A percentile compares a stretch with the other conserved stretches of the same genome.
phyloP scores from a whole-genome alignment of 2,329 filamentous ascomycete species.

The Neoarthrinium moseri region DNA sequence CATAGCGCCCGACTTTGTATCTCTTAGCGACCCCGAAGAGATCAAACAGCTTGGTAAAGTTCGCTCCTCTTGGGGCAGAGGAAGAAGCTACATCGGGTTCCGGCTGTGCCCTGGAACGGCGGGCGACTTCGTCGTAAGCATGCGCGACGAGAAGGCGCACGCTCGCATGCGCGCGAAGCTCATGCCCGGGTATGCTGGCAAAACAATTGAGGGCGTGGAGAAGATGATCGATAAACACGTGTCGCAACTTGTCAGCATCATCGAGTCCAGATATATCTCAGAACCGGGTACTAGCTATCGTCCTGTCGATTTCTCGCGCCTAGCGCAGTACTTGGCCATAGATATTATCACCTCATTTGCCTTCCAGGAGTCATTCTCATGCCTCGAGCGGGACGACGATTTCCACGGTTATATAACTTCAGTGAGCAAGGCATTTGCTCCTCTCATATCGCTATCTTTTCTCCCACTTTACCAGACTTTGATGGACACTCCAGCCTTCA shows the following conservation, averaged over 20 bases:
- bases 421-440: background rate
- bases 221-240: slow-evolving; percentile 47
- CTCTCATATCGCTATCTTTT: background rate
- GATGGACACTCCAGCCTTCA: background rate
- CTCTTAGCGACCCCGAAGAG: background rate
- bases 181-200: slow-evolving; percentile 43
- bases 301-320: slow-evolving; percentile 43
- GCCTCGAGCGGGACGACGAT: background rate
- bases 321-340: slow-evolving; percentile 50
- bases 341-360: slow-evolving; percentile 53
- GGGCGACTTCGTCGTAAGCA: slow-evolving; percentile 10
- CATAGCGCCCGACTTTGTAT: slow-evolving; percentile 1
- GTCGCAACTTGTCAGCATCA: slow-evolving; percentile 39
- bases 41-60: slow-evolving; percentile 1
- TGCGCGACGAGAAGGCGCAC: slow-evolving; percentile 45
- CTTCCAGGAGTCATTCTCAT: slow-evolving; percentile 24
- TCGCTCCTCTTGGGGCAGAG: background rate
- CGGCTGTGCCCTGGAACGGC: background rate
- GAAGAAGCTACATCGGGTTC: background rate
- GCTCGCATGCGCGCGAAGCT: slow-evolving; percentile 40
- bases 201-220: slow-evolving; percentile 51
- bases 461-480: background rate
- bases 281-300: slow-evolving; percentile 29
- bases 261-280: slow-evolving; percentile 38
- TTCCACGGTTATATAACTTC: background rate